Conservation (phyloP, 73 alveolate species). For the Halteria grandinella region DNA sequence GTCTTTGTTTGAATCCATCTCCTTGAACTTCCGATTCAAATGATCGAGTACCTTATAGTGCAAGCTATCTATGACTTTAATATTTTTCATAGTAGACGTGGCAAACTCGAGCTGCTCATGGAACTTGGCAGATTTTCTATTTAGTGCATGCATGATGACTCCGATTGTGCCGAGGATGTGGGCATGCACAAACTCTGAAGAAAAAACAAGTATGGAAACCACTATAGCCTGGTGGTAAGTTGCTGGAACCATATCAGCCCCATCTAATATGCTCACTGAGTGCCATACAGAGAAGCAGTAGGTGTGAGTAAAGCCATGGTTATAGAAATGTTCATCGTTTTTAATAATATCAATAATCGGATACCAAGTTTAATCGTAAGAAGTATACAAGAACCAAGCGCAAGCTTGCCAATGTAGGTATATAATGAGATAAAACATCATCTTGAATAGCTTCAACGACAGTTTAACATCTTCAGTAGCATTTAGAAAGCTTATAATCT, state of each 20-base stretch:
- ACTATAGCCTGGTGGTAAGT: constrained; percentile 3
- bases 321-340: constrained; percentile 17
- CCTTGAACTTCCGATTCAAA: constrained; percentile 22
- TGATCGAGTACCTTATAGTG: constrained; percentile 35
- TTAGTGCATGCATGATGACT: constrained; percentile 61
- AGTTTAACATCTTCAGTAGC: constrained; percentile 60
- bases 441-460: constrained; percentile 50
- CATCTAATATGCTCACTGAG: constrained; percentile 64
- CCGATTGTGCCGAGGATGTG: constrained; percentile 75
- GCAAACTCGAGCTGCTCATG: constrained; percentile 65
- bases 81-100: constrained; percentile 62
- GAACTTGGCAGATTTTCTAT: constrained; percentile 50
- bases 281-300: constrained; percentile 57
- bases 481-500: constrained; percentile 55
- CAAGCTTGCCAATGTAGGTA: constrained; percentile 73
- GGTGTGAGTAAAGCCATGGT: background rate
- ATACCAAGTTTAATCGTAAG: constrained; percentile 52
- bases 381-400: constrained; percentile 59
- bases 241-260: constrained; percentile 65
- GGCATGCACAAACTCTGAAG: constrained; percentile 69
- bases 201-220: constrained; percentile 32
- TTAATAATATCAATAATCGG: constrained; percentile 47
- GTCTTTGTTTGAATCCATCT: constrained; percentile 63
- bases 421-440: constrained; percentile 52
- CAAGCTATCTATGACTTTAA: constrained; percentile 43